A percentile compares a stretch with the other conserved stretches of the same genome.
Conservation (phyloP, 768 basidiomycete species). For the Tricholoma furcatifolium region DNA sequence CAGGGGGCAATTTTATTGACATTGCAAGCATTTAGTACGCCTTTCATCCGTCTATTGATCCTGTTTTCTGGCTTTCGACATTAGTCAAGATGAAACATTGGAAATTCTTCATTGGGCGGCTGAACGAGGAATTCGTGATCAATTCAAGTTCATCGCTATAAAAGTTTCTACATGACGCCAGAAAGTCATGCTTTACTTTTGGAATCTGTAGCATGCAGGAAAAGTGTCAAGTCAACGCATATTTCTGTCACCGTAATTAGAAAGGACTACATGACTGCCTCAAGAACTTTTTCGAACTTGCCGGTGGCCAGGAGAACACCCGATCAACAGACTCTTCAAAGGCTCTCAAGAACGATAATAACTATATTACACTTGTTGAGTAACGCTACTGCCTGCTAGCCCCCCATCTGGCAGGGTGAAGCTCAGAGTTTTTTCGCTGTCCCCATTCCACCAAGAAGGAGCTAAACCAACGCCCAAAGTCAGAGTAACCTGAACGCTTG, state of each 20-base stretch:
- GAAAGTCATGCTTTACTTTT: too few species aligned
- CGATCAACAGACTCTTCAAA: too few species aligned
- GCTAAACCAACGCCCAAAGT: conserved; percentile 17
- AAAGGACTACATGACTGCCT: conserved; percentile 37
- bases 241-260: conserved; percentile 38
- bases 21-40: conserved; percentile 38
- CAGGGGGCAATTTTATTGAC: conserved; percentile 43
- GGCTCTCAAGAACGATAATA: too few species aligned
- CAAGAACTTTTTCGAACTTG: too few species aligned
- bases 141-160: conserved; percentile 45
- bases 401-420: conserved; percentile 47
- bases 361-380: conserved; percentile 10
- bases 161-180: conserved; percentile 22
- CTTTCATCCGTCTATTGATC: neutral
- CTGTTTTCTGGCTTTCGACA: neutral
- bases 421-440: conserved; percentile 28
- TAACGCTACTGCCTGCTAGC: conserved; percentile 48
- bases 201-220: conserved; percentile 30
- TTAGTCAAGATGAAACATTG: conserved; percentile 36
- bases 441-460: conserved; percentile 18
- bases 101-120: conserved; percentile 49
- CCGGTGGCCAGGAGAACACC: too few species aligned
- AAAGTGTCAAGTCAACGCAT: conserved; percentile 40
- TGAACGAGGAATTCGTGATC: conserved; percentile 37
- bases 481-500: conserved; percentile 38